Conservation (phyloP, 345 rosid genomes). For the Draba incana region DNA sequence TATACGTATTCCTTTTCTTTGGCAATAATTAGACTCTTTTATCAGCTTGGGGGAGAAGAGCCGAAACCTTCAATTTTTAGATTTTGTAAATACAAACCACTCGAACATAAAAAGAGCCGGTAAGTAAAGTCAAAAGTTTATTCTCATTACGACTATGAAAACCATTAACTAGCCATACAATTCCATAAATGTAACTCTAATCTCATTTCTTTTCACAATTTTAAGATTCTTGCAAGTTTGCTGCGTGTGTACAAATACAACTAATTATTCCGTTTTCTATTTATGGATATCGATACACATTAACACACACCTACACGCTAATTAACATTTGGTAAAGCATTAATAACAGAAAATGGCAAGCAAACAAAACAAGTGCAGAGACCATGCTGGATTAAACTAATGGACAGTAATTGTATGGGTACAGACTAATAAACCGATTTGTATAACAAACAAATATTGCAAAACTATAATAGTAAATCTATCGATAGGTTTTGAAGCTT, state of each 20-base stretch:
- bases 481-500: background rate
- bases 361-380: background rate
- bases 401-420: background rate
- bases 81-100: slow-evolving; percentile 8
- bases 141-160: slow-evolving; percentile 7
- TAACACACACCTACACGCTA: slow-evolving; percentile 6
- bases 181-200: background rate
- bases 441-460: slow-evolving; percentile 2
- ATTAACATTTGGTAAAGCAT: background rate
- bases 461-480: slow-evolving; percentile 18
- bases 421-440: slow-evolving; percentile 20
- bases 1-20: no score
- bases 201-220: background rate
- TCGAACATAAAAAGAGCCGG: background rate
- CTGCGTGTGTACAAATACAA: slow-evolving; percentile 19
- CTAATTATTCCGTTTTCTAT: background rate
- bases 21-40: no score
- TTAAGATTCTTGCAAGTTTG: slow-evolving; percentile 15
- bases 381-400: no score
- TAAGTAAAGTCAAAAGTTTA: slow-evolving; percentile 13
- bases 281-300: slow-evolving; percentile 1
- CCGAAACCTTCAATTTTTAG: no score
- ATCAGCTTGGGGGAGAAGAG: no score
- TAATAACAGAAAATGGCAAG: no score
- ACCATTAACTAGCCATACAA: background rate